Conservation (phyloP, 768 basidiomycete genomes). For the Kondoa malvinella region DNA sequence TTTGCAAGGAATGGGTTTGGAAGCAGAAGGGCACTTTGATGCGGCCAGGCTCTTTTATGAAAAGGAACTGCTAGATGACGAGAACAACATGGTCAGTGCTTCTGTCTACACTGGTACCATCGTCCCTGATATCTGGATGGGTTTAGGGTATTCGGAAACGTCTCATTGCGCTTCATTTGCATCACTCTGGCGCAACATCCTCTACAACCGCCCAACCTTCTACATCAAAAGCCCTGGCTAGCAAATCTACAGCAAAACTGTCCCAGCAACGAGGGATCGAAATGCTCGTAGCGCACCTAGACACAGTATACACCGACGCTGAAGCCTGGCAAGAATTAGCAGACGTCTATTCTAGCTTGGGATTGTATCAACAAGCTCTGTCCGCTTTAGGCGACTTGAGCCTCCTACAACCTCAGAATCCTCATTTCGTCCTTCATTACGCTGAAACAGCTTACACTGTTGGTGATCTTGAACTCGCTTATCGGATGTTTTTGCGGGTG, state of each 20-base stretch:
- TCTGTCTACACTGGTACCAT: neutral
- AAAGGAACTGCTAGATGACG: slow-evolving; percentile 44
- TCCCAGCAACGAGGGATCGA: slow-evolving; percentile 50
- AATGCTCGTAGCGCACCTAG: slow-evolving; percentile 55
- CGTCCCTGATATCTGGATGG: slow-evolving; percentile 24
- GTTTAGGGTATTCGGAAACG: slow-evolving; percentile 63
- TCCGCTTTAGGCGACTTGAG: slow-evolving; percentile 66
- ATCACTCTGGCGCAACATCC: slow-evolving; percentile 20
- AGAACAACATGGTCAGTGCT: slow-evolving; percentile 53
- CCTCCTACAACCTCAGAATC: slow-evolving; percentile 67
- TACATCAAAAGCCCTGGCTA: neutral
- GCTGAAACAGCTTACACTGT: slow-evolving; percentile 77
- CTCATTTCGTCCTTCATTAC: slow-evolving; percentile 62
- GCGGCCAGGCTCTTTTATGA: slow-evolving; percentile 50
- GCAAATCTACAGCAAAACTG: slow-evolving; percentile 33
- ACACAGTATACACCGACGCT: slow-evolving; percentile 72
- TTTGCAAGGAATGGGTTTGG: slow-evolving; percentile 60
- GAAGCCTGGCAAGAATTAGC: slow-evolving; percentile 79
- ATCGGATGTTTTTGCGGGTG: slow-evolving; percentile 60
- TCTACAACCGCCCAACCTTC: neutral
- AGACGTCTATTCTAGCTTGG: slow-evolving; percentile 55
- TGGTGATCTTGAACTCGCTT: slow-evolving; percentile 53
- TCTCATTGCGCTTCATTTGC: slow-evolving; percentile 53
- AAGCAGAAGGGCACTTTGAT: slow-evolving; percentile 45
- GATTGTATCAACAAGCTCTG: slow-evolving; percentile 57